Percentiles rank a stretch among this genome's conserved stretches.
phyloP scores from a whole-genome alignment of 768 basidiomycete species.

The Suillus subaureus region DNA sequence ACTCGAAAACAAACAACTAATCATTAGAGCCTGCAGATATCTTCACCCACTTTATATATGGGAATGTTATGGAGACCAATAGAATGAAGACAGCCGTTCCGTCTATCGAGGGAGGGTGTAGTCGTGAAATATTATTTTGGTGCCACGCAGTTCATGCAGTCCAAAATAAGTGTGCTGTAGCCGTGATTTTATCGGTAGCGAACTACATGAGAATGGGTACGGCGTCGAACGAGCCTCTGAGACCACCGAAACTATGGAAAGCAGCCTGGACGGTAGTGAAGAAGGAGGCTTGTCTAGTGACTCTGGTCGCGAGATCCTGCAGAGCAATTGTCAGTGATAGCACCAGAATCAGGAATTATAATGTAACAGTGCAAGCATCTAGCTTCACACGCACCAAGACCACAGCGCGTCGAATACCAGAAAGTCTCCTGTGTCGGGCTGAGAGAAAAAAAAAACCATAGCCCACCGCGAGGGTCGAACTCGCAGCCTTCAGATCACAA shows the following conservation, averaged over 20 bases:
- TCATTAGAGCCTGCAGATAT: no score
- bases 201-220: background rate
- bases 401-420: background rate
- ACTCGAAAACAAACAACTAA: no score
- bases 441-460: background rate
- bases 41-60: background rate
- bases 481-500: conserved; percentile 76
- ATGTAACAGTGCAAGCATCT: background rate
- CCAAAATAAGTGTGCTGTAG: background rate
- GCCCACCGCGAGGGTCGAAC: conserved; percentile 72
- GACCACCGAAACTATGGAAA: background rate
- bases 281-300: no score
- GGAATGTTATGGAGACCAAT: background rate
- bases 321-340: no score
- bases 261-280: background rate
- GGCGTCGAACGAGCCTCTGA: background rate
- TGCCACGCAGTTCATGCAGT: background rate
- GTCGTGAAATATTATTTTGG: background rate
- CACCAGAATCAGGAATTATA: background rate
- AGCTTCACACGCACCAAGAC: background rate
- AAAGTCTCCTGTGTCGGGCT: background rate
- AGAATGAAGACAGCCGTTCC: background rate
- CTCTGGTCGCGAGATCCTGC: background rate
- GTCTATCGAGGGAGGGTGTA: no score
- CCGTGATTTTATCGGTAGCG: background rate